phyloP scores from a whole-genome alignment of 1,139 yeast genomes.

The Pneumocystis murina region DNA sequence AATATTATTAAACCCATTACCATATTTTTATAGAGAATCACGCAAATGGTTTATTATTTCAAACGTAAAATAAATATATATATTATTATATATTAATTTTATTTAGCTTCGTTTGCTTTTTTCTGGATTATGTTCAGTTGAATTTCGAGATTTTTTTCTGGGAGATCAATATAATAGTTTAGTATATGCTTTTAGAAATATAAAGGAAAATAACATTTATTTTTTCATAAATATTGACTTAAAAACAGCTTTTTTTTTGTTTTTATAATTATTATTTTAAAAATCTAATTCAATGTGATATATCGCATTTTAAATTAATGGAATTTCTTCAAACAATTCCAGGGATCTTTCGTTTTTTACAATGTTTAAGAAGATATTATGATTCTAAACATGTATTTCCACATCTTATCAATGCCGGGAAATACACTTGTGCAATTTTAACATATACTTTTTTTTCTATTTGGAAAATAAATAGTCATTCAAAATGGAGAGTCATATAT shows the following conservation, averaged over 20 bases:
- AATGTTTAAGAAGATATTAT: slow-evolving; percentile 76
- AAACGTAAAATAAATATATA: background rate
- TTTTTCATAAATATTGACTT: background rate
- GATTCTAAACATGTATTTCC: slow-evolving; percentile 97
- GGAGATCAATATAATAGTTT: slow-evolving; percentile 84
- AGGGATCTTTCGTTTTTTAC: slow-evolving; percentile 77
- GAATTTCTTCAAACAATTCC: slow-evolving; percentile 80
- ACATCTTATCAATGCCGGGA: slow-evolving; percentile 78
- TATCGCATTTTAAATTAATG: slow-evolving; percentile 54
- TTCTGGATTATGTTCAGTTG: slow-evolving; percentile 87
- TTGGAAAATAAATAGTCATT: slow-evolving; percentile 47
- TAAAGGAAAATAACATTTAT: slow-evolving; percentile 23
- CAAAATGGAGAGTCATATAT: slow-evolving; percentile 39
- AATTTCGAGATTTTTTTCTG: slow-evolving; percentile 79
- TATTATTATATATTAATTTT: background rate
- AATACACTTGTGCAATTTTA: slow-evolving; percentile 50
- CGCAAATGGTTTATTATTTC: slow-evolving; percentile 55
- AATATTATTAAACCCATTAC: slow-evolving; percentile 46
- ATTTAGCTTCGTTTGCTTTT: slow-evolving; percentile 58
- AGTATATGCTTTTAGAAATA: slow-evolving; percentile 73
- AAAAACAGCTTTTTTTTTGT: slow-evolving; percentile 56
- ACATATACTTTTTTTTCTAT: slow-evolving; percentile 66
- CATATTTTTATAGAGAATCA: slow-evolving; percentile 37
- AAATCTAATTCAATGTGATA: slow-evolving; percentile 46
- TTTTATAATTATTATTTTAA: slow-evolving; percentile 58